phyloP scores from a whole-genome alignment of 805 yeast species.

The Candida lessepsii region DNA sequence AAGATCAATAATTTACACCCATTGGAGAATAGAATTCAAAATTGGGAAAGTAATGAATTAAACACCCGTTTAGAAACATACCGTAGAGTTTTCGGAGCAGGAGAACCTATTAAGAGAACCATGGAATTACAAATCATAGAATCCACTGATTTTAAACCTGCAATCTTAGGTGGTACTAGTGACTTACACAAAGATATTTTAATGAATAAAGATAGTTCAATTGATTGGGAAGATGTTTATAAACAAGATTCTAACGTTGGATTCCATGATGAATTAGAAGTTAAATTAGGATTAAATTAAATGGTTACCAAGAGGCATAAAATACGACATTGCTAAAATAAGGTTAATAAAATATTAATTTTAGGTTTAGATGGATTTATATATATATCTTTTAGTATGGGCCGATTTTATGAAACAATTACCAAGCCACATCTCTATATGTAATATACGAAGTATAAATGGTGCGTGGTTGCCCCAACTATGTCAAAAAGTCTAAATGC shows the following conservation, averaged over 20 bases:
- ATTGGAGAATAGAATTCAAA: constrained; percentile 65
- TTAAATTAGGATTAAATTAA: constrained; percentile 53
- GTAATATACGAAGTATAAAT: too few species aligned
- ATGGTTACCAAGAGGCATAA: too few species aligned
- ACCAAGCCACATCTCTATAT: too few species aligned
- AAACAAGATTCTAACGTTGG: constrained; percentile 52
- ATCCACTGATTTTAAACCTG: constrained; percentile 67
- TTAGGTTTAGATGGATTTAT: too few species aligned
- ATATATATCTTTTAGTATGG: too few species aligned
- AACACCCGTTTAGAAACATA: constrained; percentile 71
- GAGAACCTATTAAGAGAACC: constrained; percentile 86
- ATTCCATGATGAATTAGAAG: constrained; percentile 76
- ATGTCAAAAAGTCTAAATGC: too few species aligned
- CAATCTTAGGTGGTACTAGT: constrained; percentile 54
- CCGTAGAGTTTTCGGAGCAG: constrained; percentile 84
- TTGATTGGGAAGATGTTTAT: constrained; percentile 96
- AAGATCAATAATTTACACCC: constrained; percentile 82
- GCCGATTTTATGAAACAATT: too few species aligned
- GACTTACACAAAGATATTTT: constrained; percentile 75
- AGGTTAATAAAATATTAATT: too few species aligned
- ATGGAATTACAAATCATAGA: constrained; percentile 84
- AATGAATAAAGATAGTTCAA: constrained; percentile 66
- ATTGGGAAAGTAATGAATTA: constrained; percentile 80
- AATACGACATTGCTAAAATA: too few species aligned
- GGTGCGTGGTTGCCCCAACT: too few species aligned